Evolutionary conservation across 306 rosid species (phyloP), one percentile per base, ranked within the genome.

Genomic region (Macrotyloma uniflorum): DNA sequence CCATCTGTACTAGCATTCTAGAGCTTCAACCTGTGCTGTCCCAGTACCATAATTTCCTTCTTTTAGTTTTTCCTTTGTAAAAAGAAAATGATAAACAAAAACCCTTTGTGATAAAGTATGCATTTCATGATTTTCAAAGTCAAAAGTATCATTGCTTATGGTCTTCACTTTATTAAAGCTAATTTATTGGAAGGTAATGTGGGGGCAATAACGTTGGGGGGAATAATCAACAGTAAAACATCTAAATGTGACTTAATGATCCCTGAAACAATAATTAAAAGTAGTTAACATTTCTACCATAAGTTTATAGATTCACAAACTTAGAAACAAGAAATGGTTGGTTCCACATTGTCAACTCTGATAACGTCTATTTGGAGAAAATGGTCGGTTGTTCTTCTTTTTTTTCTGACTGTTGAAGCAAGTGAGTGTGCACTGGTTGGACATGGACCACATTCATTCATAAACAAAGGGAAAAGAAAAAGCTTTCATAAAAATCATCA

Each of bases 151-250:
- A 46, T 78, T 36, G 30, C 62, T 68, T 51, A 77, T 81, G 69
- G 24, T 28, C 43, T 68, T 33, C 79, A 61, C 88, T 81, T 81
- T 53, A 32, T 82, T 81, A 81, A 85, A 85, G 85, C 38, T 14
- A 24, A 70, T 47, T 40, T 32, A 73, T 61, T 49, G 70, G 77
- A 72, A 71, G 83, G 83, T 59, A 45, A 73, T 43, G 78, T 67
- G 75, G 83, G 80, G 80, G 24, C 24, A 59, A 49, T 3, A 77
- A 5, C 30, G 14, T 77, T 72, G 35, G 26, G 57, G 51, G 11
- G 8, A 28, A 15, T 3, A 61, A 53, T 36, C 20, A n/a, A 23
- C 13, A 1, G 42, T 50, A 70, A 53, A 53, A 70, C 33, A 62
- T 28, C 42, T 30, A 40, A 65, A 15, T 18, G 11, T 18, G n/a